These are phyloP conservation scores for Niebla homalea DNA, from an alignment of 495 filamentous ascomycete species.

Conservation along the genomic window DNA sequence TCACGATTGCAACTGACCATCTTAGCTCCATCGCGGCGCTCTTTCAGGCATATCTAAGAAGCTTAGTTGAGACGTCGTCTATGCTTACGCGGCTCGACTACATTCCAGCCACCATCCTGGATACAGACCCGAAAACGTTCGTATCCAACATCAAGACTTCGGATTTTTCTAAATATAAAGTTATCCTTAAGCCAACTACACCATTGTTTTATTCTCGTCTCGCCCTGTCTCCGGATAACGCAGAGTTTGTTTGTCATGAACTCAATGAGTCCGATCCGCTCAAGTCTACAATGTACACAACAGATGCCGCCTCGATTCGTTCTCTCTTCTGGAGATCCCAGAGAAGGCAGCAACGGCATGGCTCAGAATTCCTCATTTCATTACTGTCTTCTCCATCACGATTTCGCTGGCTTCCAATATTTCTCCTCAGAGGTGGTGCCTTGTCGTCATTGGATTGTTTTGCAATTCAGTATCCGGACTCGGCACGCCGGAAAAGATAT, in stretches of 20 bases:
- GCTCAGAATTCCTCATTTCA: not conserved
- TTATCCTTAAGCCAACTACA: slow-evolving; percentile 40
- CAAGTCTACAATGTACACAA: not conserved
- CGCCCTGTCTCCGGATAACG: slow-evolving; percentile 27
- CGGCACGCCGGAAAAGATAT: slow-evolving; percentile 8
- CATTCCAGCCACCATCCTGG: slow-evolving; percentile 26
- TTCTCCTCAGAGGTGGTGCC: not conserved
- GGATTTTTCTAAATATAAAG: slow-evolving; percentile 6
- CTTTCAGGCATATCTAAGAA: slow-evolving; percentile 38
- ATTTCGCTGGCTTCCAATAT: not conserved
- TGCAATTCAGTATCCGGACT: not conserved
- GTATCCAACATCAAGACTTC: slow-evolving; percentile 15
- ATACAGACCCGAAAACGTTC: slow-evolving; percentile 23
- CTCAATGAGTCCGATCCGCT: not conserved
- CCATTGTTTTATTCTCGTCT: slow-evolving; percentile 49
- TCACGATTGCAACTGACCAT: not conserved
- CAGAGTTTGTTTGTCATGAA: slow-evolving; percentile 30
- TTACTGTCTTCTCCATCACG: too few species aligned
- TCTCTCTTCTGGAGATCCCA: too few species aligned
- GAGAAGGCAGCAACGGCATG: not conserved
- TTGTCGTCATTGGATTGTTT: slow-evolving; percentile 13
- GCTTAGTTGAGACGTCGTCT: slow-evolving; percentile 29
- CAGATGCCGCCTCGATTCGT: too few species aligned
- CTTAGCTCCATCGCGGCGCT: slow-evolving; percentile 28
- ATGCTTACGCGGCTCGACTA: slow-evolving; percentile 35